Evolutionary conservation across 139 green algal genomes (phyloP).

Genomic region (Tetraselmis striata): DNA sequence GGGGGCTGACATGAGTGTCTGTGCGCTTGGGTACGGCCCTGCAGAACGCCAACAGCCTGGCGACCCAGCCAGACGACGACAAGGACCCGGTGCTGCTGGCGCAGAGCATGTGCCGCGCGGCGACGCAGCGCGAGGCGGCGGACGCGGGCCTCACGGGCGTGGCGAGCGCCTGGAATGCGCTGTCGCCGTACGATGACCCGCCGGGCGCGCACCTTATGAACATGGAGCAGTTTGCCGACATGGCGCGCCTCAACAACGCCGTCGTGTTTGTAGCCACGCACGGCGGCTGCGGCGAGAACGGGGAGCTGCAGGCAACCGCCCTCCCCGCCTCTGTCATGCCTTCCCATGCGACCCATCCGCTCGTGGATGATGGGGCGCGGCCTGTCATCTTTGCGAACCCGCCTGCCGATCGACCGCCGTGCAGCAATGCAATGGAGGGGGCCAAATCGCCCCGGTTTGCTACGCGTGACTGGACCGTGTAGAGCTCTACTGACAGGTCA

Average conservation of each 20-base stretch:
- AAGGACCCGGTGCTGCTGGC: background rate
- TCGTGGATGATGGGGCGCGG: too few relatives aligned
- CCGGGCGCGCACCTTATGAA: slow-evolving; percentile 15
- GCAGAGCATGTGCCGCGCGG: background rate
- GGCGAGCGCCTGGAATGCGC: slow-evolving; percentile 2
- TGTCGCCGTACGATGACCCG: background rate
- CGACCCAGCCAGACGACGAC: background rate
- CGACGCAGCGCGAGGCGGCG: slow-evolving; percentile 22
- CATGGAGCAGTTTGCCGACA: slow-evolving; percentile 25
- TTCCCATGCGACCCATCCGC: too few relatives aligned
- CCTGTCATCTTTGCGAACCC: too few relatives aligned
- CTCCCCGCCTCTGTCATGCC: background rate
- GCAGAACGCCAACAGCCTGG: background rate
- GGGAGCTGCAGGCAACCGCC: slow-evolving; percentile 10
- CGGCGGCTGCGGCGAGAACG: slow-evolving; percentile 7
- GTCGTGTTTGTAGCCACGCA: slow-evolving; percentile 39
- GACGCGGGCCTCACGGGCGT: slow-evolving; percentile 8
- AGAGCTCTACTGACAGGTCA: too few relatives aligned
- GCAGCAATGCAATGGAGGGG: too few relatives aligned
- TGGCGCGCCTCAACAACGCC: slow-evolving; percentile 25
- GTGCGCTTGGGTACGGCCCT: too few relatives aligned
- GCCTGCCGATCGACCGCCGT: too few relatives aligned
- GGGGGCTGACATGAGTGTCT: too few relatives aligned
- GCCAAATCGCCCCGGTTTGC: too few relatives aligned
- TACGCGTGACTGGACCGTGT: too few relatives aligned